Conservation (phyloP, 1,284 basidiomycete genomes). For the Boletellus deceptivus region DNA sequence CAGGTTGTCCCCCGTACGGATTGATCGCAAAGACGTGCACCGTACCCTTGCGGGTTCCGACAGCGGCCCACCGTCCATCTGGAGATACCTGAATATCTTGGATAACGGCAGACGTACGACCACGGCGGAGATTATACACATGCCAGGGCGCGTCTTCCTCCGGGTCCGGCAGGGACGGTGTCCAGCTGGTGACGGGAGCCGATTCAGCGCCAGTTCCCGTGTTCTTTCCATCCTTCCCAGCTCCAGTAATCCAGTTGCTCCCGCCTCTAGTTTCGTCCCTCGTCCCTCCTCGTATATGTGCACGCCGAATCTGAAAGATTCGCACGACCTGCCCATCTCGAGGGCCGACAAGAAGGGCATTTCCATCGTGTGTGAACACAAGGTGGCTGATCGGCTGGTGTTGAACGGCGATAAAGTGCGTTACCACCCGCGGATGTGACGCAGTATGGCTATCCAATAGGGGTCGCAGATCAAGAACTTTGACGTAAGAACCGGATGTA, state of each 20-base stretch:
- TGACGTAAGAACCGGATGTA: constrained; percentile 40
- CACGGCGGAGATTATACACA: constrained; percentile 67
- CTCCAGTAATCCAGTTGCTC: neutral
- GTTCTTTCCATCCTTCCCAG: constrained; percentile 7
- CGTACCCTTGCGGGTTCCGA: constrained; percentile 63
- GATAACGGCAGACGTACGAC: constrained; percentile 67
- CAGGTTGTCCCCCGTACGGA: constrained; percentile 70
- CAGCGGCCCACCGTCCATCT: constrained; percentile 70
- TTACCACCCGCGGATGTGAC: constrained; percentile 25
- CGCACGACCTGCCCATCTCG: constrained; percentile 61
- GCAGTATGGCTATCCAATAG: constrained; percentile 26
- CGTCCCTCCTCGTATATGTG: constrained; percentile 22
- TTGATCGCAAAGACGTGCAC: constrained; percentile 76
- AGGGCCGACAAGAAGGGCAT: constrained; percentile 53
- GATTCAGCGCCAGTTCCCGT: constrained; percentile 7
- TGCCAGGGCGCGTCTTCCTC: constrained; percentile 14
- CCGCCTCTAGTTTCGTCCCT: neutral
- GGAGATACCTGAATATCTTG: constrained; percentile 55
- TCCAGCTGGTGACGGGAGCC: constrained; percentile 3
- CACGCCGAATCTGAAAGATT: constrained; percentile 51
- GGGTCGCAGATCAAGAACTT: constrained; percentile 27
- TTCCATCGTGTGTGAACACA: constrained; percentile 61
- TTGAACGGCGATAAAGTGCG: constrained; percentile 48
- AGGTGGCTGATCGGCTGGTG: constrained; percentile 52
- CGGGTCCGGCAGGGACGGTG: neutral